Base-by-base conservation (phyloP, 805 yeast species). In the Spathaspora gorwiae region DNA sequence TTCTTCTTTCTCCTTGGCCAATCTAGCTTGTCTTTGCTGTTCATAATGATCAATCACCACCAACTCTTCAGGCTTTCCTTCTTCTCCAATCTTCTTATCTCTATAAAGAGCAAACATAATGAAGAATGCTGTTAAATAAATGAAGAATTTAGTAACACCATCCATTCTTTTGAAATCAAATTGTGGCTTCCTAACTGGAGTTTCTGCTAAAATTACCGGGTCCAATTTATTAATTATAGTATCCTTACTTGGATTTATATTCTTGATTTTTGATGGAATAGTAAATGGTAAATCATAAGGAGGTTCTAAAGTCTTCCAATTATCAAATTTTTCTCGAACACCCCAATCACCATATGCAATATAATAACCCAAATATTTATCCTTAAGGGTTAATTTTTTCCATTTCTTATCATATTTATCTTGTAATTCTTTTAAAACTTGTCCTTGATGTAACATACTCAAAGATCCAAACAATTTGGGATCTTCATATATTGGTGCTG, bases 261-360 rank as follows among this genome's bases (percentile, higher is more conserved):
- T 52, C 35, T 54, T 51, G 11, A 57, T 45, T 35, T 70, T 61
- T 2, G 66, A 54, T 1, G 83, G 79, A 3, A 67, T 40, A 26
- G 60, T 57, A 56, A 82, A 83, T 1, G 87, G 85, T 45, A 83
- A 65, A 59, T 84, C 89, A 40, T 72, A 74, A 1, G 87, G 90
- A 7, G 70, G 59, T 4, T 56, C 61, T 26, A 54, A 50, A n/a
- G 70, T 60, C 46, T 66, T 69, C 68, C 79, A 70, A 50, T 70
- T 70, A 41, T 65, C 62, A 45, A 83, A 75, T 15, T 77, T 76
- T 40, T 77, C 81, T 49, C 95, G 70, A 1, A 80, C 83, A 0
- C 90, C 94, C 74, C 85, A 79, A 40, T 83, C 70, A 2, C 90
- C 90, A 61, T 81, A 86, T 0, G 83, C 73, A 29, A 83, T 72